A percentile compares a stretch with the other conserved stretches of the same genome.
Conservation (phyloP, 140 eudicot species). For the Flaveria floridana region DNA sequence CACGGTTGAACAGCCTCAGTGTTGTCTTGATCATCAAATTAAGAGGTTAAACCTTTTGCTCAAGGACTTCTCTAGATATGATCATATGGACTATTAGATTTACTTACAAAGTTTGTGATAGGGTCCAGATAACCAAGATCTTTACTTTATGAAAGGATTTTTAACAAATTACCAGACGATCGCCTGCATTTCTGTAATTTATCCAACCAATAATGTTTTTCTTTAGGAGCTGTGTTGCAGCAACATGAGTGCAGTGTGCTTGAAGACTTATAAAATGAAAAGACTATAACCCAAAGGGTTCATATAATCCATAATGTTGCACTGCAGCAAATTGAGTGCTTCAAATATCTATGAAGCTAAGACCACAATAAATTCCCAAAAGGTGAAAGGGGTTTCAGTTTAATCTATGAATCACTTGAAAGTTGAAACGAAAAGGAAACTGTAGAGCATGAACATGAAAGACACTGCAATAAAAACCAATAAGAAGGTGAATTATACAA, state of each 20-base stretch:
- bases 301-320: not conserved
- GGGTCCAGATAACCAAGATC: not conserved
- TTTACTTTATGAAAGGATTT: not conserved
- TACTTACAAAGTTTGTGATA: conserved; percentile 5
- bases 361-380: not conserved
- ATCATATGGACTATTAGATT: not conserved
- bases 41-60: not conserved
- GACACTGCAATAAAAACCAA: conserved; percentile 14
- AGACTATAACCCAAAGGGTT: conserved; percentile 11
- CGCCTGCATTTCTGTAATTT: not conserved
- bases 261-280: not conserved
- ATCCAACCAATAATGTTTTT: not conserved
- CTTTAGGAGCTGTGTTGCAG: not conserved
- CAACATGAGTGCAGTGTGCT: not conserved
- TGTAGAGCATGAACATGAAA: not conserved
- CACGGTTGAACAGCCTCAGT: not conserved
- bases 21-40: not conserved
- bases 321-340: conserved; percentile 1
- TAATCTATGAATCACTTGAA: not conserved
- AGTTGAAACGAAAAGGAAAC: not conserved
- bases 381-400: not conserved
- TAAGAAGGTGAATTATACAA: conserved; percentile 1
- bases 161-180: conserved; percentile 7
- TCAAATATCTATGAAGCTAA: not conserved
- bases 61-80: not conserved